Percentiles rank a stretch among this genome's conserved stretches.
Evolutionary conservation across 2,329 filamentous ascomycete species (phyloP).

Genomic region (Albophoma yamanashiensis): DNA sequence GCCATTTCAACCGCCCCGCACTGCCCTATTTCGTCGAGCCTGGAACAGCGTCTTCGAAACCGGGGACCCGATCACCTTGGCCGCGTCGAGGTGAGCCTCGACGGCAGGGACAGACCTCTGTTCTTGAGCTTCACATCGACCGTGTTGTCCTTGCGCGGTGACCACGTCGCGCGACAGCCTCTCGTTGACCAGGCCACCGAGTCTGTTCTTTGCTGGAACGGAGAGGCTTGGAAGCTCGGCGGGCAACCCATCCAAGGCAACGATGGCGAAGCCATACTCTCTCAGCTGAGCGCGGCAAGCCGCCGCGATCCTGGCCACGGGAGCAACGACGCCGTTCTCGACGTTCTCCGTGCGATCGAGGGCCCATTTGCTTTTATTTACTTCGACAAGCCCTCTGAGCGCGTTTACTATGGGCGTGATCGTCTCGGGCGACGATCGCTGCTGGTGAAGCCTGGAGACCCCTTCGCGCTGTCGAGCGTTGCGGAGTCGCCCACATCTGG

Average conservation of each 20-base stretch:
- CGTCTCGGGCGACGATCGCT: conserved; percentile 80
- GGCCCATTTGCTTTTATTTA: conserved; percentile 90
- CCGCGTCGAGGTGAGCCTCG: conserved; percentile 21
- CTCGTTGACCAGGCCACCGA: conserved; percentile 44
- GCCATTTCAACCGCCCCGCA: conserved; percentile 27
- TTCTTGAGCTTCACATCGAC: conserved; percentile 64
- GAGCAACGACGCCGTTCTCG: conserved; percentile 25
- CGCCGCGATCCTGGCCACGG: conserved; percentile 10
- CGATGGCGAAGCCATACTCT: conserved; percentile 64
- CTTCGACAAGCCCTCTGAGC: conserved; percentile 51
- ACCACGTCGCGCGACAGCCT: conserved; percentile 61
- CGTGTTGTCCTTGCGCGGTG: conserved; percentile 81
- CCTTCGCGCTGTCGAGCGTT: conserved; percentile 60
- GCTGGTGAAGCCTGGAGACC: conserved; percentile 40
- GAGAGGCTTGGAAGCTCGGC: conserved; percentile 78
- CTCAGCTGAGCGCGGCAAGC: conserved; percentile 39
- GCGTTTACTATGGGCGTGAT: conserved; percentile 76
- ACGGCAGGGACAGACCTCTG: conserved; percentile 15
- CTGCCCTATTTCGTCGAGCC: conserved; percentile 17
- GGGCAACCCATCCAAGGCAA: conserved; percentile 55
- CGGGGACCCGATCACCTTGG: conserved; percentile 51
- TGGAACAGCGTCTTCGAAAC: conserved; percentile 37
- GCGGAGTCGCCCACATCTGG: conserved; percentile 38
- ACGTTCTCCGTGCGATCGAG: conserved; percentile 49
- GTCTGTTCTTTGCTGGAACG: conserved; percentile 89